Conservation (phyloP, 768 basidiomycete species). For the Multifurca ochricompacta region DNA sequence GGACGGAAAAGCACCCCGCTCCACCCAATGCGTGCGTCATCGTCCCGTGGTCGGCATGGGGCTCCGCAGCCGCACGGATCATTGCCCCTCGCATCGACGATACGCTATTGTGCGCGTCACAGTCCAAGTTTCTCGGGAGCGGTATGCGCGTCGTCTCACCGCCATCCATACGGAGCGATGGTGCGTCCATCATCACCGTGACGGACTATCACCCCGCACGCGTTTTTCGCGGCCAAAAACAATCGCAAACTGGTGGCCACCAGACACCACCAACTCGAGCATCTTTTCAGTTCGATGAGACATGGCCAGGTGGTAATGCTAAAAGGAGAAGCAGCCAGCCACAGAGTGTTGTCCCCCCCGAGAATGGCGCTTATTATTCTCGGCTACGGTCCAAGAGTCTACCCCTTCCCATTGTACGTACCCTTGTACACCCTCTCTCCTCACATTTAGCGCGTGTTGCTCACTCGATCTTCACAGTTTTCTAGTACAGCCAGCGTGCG, state of each 20-base stretch:
- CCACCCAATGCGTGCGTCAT: constrained; percentile 3
- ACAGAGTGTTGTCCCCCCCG: background rate
- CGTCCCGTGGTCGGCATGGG: constrained; percentile 3
- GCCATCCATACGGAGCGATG: background rate
- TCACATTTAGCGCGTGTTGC: background rate
- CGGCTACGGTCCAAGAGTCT: background rate
- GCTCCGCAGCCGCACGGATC: background rate
- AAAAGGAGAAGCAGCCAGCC: too few species aligned
- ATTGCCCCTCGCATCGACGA: background rate
- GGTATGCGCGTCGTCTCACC: constrained; percentile 1
- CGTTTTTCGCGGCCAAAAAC: background rate
- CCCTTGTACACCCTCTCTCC: background rate
- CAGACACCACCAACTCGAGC: too few species aligned
- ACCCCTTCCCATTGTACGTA: background rate
- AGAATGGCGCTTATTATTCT: background rate
- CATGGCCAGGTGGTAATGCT: too few species aligned
- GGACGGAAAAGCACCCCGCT: background rate
- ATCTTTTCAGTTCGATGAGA: too few species aligned
- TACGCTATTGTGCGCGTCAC: background rate
- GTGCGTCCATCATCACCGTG: background rate
- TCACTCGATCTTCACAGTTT: background rate
- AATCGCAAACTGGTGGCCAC: too few species aligned
- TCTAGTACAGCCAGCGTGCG: background rate
- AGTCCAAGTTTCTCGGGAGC: background rate
- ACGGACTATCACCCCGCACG: constrained; percentile 5